Evolutionary conservation across 441 rosid species (phyloP), one percentile per base, ranked within the genome.

Genomic region (Pelargonium fulgidum): DNA sequence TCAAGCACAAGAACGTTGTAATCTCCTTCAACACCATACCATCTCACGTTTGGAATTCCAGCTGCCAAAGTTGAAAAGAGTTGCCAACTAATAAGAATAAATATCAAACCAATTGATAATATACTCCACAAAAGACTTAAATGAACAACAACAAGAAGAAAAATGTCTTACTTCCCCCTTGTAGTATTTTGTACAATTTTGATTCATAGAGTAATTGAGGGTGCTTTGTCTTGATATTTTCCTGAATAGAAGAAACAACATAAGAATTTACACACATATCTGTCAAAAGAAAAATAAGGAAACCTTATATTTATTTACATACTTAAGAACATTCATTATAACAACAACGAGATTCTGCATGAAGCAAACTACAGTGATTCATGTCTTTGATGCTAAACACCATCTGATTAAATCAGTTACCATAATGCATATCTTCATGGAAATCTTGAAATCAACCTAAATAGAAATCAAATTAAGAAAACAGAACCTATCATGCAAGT

Each of bases 211-310:
- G 20, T 2, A 52, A 52, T 17, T 52, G 59, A 7, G 59, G 59
- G 17, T 52, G 59, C 59, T 52, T 52, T 16, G 59, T 52, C 59
- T 52, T 52, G 59, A 52, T 17, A 52, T 52, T 52, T 52, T 52
- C 59, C 59, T 52, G 19, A n/a, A 52, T 52, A 52, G 7, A 52
- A 52, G 9, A 52, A 52, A 50, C 29, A 52, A 41, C 4, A 8
- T 9, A 10, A 39, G 7, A 48, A 19, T 33, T 45, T 19, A 22
- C 41, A 13, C 14, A 11, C 45, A 3, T n/a, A 52, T n/a, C 44
- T 41, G 50, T 39, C 9, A 24, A 8, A 42, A 10, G 14, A 48
- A 14, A 10, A 22, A 1, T 2, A 10, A 39, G 19, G 45, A 67
- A 48, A 16, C 4, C 17, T 7, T 36, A 12, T 52, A 50, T 24